Percentiles rank a stretch among this genome's conserved stretches.
These are phyloP conservation scores for Trichosphaerium sp. DNA, from an alignment of 78 protist genomes.

Conservation along the genomic window DNA sequence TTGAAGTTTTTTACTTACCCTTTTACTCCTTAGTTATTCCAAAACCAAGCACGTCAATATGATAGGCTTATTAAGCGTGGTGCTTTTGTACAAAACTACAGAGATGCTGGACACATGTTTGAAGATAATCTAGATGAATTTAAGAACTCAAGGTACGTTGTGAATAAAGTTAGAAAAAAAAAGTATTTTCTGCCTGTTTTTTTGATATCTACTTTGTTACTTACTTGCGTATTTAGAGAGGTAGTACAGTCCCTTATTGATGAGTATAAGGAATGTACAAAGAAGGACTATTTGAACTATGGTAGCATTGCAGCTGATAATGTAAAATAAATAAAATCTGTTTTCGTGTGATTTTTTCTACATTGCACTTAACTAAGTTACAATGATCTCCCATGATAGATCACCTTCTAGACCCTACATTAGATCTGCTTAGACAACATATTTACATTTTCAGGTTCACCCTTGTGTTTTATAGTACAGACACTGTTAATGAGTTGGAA, in stretches of 20 bases:
- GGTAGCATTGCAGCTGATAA: too few relatives aligned
- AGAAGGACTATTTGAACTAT: constrained; percentile 57
- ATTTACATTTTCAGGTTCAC: too few relatives aligned
- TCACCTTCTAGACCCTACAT: too few relatives aligned
- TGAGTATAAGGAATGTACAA: constrained; percentile 85
- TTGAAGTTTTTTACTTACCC: not conserved
- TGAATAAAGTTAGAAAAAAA: not conserved
- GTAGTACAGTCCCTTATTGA: constrained; percentile 60
- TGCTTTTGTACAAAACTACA: constrained; percentile 54
- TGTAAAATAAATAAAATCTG: too few relatives aligned
- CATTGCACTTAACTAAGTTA: too few relatives aligned
- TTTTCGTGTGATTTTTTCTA: too few relatives aligned
- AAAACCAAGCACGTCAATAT: constrained; percentile 42
- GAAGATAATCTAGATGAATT: constrained; percentile 78
- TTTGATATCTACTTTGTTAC: not conserved
- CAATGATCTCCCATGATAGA: too few relatives aligned
- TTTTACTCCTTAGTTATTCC: constrained; percentile 12
- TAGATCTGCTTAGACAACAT: too few relatives aligned
- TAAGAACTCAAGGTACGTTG: constrained; percentile 51
- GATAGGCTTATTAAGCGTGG: constrained; percentile 56
- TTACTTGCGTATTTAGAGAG: too few relatives aligned
- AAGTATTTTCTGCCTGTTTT: not conserved
- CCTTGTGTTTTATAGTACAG: too few relatives aligned
- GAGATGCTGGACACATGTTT: constrained; percentile 32
- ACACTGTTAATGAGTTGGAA: too few relatives aligned